Base-by-base conservation (phyloP, 768 basidiomycete genomes). In the Aureoboletus auriporus region DNA sequence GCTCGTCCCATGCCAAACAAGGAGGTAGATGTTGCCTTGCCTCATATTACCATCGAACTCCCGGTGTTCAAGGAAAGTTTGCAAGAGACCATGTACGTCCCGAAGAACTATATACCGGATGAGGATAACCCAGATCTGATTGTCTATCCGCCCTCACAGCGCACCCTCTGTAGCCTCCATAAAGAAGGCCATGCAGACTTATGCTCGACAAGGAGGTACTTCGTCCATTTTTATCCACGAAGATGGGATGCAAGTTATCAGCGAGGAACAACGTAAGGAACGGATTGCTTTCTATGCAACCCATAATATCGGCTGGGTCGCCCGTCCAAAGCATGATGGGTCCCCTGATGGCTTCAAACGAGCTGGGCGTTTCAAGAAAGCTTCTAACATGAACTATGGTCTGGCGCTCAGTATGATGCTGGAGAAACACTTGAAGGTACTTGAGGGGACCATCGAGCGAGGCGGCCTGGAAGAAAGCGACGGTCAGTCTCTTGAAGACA, bases 331-430 rank as follows among this genome's bases (percentile, higher is more conserved):
- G 55, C 80, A 83, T 1, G 59, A 62, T 5, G 14, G 39, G 4
- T 23, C 59, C 1, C 59, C 62, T 0, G 47, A 26, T 4, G 66
- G 62, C 5, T 66, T 64, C 44, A 70, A 65, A 16, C 68, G 72
- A 29, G 64, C 85, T 0, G 91, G 92, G 13, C 78, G 91, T 12
- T 95, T 95, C 80, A 94, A 95, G 74, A 95, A 95, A 66, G 90
- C 91, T 1, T 84, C 83, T 29, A 95, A 95, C 66, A 85, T 93
- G 85, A 94, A 93, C 63, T 92, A 86, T 58, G 89, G 80, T 4
- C 64, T 77, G 16, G 69, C 65, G 14, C 55, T 78, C 3, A 73
- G 71, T 1, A 63, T 76, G 16, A 67, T 71, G 30, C 43, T 66
- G 39, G 65, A 66, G 44, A 56, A 53, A 17, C 55, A 69, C 44